Evolutionary conservation across 2,329 filamentous ascomycete species (phyloP), one percentile per base, ranked within the genome.

Genomic region (Penicillium sp.): DNA sequence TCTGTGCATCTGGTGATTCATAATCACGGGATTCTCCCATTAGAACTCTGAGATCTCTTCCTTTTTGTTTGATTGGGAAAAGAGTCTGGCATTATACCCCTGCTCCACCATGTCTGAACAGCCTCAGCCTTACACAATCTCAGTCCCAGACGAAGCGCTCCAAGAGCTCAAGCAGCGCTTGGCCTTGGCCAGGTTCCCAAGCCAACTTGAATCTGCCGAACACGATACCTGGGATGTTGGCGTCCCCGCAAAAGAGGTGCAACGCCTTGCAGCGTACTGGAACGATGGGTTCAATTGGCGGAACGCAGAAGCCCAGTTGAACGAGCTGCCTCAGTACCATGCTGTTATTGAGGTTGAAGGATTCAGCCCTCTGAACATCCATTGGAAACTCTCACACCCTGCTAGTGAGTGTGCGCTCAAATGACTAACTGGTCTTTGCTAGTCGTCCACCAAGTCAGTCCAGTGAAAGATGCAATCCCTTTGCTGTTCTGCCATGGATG

Each of bases 401-500:
- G n/a, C 21, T 8, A 28, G 16, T n/a, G 14, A 17, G 4, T 2
- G 9, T 8, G 11, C 2, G 7, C 8, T 30, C 10, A 21, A 11
- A 19, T 23, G 7, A 45, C 14, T 2, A 3, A 9, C 15, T 21
- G n/a, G 13, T 16, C 3, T 18, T 4, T 17, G 8, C 8, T n/a
- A 56, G 53, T 83, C 57, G 59, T 86, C 1, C 78, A 84, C 55
- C 71, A 82, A 49, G 68, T 62, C 36, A 80, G 75, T 50, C 54
- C 63, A 1, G 65, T 66, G 1, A 52, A 71, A 2, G 68, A 70
- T n/a, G 79, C 80, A 1, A 78, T 87, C 29, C 83, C 84, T 0
- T 56, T 87, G n/a, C 60, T 87, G 1, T 86, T 87, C 57, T 70
- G 73, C 11, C 83, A 86, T 56, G 81, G 82, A 18, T 86, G 74